Evolutionary conservation across 2,329 filamentous ascomycete genomes (phyloP).

Genomic region (Penicillium sumatraense): DNA sequence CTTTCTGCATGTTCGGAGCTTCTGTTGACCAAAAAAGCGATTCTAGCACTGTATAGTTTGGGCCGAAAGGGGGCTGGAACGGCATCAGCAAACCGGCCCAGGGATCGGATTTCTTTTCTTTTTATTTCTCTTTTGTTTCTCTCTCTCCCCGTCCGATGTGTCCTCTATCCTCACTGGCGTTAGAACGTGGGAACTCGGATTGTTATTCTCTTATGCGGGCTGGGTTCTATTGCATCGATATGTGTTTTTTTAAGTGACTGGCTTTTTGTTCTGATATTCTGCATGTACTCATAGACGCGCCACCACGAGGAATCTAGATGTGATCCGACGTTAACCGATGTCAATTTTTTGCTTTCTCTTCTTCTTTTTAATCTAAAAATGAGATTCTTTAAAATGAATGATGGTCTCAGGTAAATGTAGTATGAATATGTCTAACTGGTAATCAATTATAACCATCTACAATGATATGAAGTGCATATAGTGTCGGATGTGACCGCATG

Average conservation of each 20-base stretch:
- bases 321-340: slow-evolving; percentile 19
- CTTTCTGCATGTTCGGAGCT: slow-evolving; percentile 23
- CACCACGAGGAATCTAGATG: slow-evolving; percentile 27
- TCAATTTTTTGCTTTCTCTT: too few relatives aligned
- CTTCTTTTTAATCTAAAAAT: too few relatives aligned
- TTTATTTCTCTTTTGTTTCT: slow-evolving; percentile 10
- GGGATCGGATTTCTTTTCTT: slow-evolving; percentile 12
- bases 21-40: slow-evolving; percentile 21
- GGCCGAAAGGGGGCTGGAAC: slow-evolving; percentile 9
- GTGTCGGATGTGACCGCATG: slow-evolving; percentile 17
- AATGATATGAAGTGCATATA: background rate
- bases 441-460: too few relatives aligned
- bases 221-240: slow-evolving; percentile 29
- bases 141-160: slow-evolving; percentile 15
- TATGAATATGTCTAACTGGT: too few relatives aligned
- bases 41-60: slow-evolving; percentile 31
- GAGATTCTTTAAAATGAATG: too few relatives aligned
- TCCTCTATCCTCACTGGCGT: slow-evolving; percentile 24
- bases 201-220: slow-evolving; percentile 20
- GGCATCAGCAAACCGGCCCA: slow-evolving; percentile 13
- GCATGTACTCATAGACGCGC: slow-evolving; percentile 35
- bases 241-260: slow-evolving; percentile 19
- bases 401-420: too few relatives aligned
- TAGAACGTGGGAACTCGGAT: slow-evolving; percentile 18
- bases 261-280: slow-evolving; percentile 15